Conservation (phyloP, 2,329 filamentous ascomycete species). For the Aspergillus caelatus region DNA sequence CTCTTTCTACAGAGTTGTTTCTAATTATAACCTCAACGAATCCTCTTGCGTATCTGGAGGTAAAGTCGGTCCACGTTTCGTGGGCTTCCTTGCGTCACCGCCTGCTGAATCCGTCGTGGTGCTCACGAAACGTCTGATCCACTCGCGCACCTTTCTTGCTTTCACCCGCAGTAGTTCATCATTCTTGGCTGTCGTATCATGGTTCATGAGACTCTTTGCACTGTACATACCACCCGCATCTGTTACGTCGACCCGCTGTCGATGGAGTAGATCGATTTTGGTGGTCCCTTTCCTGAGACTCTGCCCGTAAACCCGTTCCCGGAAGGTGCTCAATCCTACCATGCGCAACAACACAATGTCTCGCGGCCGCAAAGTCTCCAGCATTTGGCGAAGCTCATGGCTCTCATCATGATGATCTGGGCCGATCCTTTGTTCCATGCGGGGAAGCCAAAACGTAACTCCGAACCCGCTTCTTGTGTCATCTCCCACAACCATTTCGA, state of each 20-base stretch:
- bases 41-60: conserved; percentile 22
- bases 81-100: conserved; percentile 20
- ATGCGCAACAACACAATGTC: conserved; percentile 81
- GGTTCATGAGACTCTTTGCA: conserved; percentile 48
- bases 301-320: conserved; percentile 79
- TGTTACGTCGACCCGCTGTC: conserved; percentile 54
- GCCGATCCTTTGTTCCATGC: conserved; percentile 25
- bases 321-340: conserved; percentile 76
- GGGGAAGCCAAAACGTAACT: conserved; percentile 79
- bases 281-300: conserved; percentile 74
- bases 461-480: conserved; percentile 80
- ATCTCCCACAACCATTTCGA: conserved; percentile 82
- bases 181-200: conserved; percentile 21
- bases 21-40: conserved; percentile 19
- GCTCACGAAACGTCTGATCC: conserved; percentile 72
- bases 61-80: conserved; percentile 13
- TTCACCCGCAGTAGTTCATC: conserved; percentile 61
- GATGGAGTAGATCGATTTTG: conserved; percentile 67
- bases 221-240: conserved; percentile 63
- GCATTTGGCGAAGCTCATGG: conserved; percentile 42
- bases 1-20: conserved; percentile 1
- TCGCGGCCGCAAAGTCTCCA: conserved; percentile 61
- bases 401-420: conserved; percentile 14
- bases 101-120: conserved; percentile 34
- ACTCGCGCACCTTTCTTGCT: conserved; percentile 69